These are phyloP conservation scores for Cucumis hystrix DNA, from an alignment of 306 rosid genomes.

Conservation along the genomic window DNA sequence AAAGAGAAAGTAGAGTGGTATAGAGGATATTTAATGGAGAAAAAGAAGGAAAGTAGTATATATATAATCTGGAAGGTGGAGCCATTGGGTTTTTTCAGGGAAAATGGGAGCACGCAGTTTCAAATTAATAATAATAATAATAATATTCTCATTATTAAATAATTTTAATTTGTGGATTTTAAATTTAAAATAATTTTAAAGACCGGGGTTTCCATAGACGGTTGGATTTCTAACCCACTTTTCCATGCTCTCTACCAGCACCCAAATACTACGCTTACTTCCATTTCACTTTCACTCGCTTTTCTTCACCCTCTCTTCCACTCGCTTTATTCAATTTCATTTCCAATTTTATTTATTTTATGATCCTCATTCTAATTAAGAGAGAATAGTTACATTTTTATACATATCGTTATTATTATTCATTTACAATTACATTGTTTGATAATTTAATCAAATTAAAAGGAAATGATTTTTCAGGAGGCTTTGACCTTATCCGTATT, in stretches of 20 bases:
- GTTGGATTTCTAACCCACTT: constrained; percentile 8
- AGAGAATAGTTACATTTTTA: no score
- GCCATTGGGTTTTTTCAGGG: not conserved
- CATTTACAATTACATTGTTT: no score
- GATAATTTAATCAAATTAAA: no score
- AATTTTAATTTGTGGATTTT: no score
- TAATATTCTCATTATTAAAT: not conserved
- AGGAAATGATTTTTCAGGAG: no score
- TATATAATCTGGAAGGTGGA: not conserved
- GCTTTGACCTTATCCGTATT: no score
- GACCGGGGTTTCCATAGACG: constrained; percentile 43
- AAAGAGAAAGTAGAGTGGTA: not conserved
- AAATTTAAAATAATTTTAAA: not conserved
- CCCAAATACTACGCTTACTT: not conserved
- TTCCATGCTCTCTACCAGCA: not conserved
- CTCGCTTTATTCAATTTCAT: not conserved
- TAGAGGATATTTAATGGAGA: constrained; percentile 10
- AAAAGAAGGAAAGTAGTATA: not conserved
- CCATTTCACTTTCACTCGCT: not conserved
- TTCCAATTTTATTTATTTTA: no score
- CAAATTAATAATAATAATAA: not conserved
- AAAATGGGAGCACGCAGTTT: constrained; percentile 28
- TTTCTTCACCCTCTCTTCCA: not conserved
- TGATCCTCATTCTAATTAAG: no score
- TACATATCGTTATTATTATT: no score